phyloP scores from a whole-genome alignment of 352 stramenopile species.

The Phytopythium vexans region DNA sequence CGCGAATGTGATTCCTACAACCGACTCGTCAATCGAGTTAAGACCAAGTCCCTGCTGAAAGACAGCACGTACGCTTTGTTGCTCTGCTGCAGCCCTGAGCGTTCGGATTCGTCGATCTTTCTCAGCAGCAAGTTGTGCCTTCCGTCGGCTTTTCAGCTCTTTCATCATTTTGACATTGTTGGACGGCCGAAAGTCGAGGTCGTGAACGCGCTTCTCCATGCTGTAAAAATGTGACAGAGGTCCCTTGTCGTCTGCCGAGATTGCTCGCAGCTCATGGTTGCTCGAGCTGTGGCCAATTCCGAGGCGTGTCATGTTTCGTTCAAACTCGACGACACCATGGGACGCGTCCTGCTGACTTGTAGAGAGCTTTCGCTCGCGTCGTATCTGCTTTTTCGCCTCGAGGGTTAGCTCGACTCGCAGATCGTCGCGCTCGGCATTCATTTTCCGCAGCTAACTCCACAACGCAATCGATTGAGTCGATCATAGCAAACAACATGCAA shows the following conservation, averaged over 20 bases:
- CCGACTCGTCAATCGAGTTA: background rate
- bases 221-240: conserved; percentile 33
- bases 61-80: conserved; percentile 25
- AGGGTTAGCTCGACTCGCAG: conserved; percentile 61
- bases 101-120: conserved; percentile 58
- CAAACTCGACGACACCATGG: conserved; percentile 50
- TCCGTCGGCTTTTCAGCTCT: conserved; percentile 61
- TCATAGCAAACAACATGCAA: background rate
- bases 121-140: conserved; percentile 60
- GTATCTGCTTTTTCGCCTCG: conserved; percentile 37
- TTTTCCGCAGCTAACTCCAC: conserved; percentile 17
- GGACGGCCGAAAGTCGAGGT: conserved; percentile 62
- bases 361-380: conserved; percentile 17
- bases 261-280: conserved; percentile 30
- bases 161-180: conserved; percentile 87
- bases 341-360: conserved; percentile 33
- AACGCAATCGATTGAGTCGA: background rate
- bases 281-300: conserved; percentile 21
- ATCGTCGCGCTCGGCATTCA: conserved; percentile 42
- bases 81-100: conserved; percentile 35
- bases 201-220: conserved; percentile 44
- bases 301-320: conserved; percentile 63
- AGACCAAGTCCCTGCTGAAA: background rate
- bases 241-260: conserved; percentile 34
- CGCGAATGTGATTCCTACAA: background rate